Evolutionary conservation across 106 monocot genomes (phyloP).

Genomic region (Acorus gramineus): DNA sequence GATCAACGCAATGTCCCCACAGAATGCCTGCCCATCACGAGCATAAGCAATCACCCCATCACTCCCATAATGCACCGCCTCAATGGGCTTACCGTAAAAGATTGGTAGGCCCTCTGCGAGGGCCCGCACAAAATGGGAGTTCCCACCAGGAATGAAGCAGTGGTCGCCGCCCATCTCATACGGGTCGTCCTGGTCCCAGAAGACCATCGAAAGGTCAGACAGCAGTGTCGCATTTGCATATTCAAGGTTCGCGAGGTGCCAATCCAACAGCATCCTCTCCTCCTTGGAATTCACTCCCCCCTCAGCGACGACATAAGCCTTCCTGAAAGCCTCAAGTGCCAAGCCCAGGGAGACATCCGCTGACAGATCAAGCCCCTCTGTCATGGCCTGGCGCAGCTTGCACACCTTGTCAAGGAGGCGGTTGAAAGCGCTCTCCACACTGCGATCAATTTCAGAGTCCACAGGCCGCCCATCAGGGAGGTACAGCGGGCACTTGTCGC

Average conservation of each 20-base stretch:
- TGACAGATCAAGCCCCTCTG: constrained; percentile 39
- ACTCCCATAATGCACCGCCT: constrained; percentile 61
- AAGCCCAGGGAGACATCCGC: constrained; percentile 74
- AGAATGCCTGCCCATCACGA: constrained; percentile 44
- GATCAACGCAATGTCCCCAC: constrained; percentile 72
- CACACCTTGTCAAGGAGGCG: constrained; percentile 90
- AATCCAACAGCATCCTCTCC: constrained; percentile 87
- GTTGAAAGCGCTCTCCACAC: constrained; percentile 71
- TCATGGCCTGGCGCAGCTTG: constrained; percentile 51
- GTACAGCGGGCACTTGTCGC: constrained; percentile 88
- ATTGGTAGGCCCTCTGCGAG: constrained; percentile 66
- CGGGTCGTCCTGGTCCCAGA: constrained; percentile 99
- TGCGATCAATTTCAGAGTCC: constrained; percentile 49
- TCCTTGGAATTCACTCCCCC: constrained; percentile 7
- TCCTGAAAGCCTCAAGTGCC: constrained; percentile 75
- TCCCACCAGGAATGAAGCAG: constrained; percentile 96
- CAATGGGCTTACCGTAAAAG: constrained; percentile 57
- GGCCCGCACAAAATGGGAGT: constrained; percentile 61
- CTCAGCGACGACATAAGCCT: constrained; percentile 48
- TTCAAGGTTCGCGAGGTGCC: constrained; percentile 97
- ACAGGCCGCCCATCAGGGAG: constrained; percentile 68
- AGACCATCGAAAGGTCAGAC: constrained; percentile 83
- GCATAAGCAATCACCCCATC: constrained; percentile 82
- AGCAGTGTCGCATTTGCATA: constrained; percentile 88
- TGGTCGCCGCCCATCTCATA: constrained; percentile 99